Percentiles rank a stretch among this genome's conserved stretches.
Evolutionary conservation across 495 filamentous ascomycete genomes (phyloP).

Genomic region (Hypomontagnella monticulosa): DNA sequence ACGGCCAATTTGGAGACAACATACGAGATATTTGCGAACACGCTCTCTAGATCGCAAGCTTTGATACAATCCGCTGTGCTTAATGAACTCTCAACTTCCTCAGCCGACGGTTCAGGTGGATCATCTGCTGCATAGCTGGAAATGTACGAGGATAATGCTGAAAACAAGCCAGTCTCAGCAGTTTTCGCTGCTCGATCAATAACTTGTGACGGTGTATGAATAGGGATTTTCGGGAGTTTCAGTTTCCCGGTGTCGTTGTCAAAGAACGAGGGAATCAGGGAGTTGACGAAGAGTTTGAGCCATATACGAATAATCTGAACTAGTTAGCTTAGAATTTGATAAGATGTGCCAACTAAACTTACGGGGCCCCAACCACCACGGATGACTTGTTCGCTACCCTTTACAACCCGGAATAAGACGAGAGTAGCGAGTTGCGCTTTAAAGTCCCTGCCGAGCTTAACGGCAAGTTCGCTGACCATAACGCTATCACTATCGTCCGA

Average conservation of each 20-base stretch:
- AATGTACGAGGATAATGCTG: constrained; percentile 92
- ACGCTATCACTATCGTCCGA: constrained; percentile 90
- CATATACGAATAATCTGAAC: constrained; percentile 84
- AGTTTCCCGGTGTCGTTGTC: constrained; percentile 73
- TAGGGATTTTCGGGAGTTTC: constrained; percentile 82
- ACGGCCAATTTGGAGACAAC: constrained; percentile 37
- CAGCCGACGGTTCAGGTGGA: constrained; percentile 95
- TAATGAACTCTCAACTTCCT: constrained; percentile 94
- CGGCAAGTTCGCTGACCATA: constrained; percentile 98
- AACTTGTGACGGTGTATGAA: constrained; percentile 91
- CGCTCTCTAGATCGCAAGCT: constrained; percentile 82
- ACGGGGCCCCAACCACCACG: constrained; percentile 85
- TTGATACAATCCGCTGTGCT: constrained; percentile 95
- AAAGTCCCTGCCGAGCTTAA: constrained; percentile 94
- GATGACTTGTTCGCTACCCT: constrained; percentile 80
- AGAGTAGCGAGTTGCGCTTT: constrained; percentile 93
- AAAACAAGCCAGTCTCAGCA: constrained; percentile 85
- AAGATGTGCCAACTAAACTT: constrained; percentile 48
- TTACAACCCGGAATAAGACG: constrained; percentile 89
- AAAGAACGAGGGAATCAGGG: constrained; percentile 87
- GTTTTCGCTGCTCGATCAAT: constrained; percentile 85
- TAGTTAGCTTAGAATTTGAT: constrained; percentile 37
- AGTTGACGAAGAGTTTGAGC: constrained; percentile 96
- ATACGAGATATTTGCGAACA: constrained; percentile 86
- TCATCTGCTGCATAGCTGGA: constrained; percentile 99